These are phyloP conservation scores for Penicillium brasilianum DNA, from an alignment of 2,329 filamentous ascomycete species.

Conservation along the genomic window DNA sequence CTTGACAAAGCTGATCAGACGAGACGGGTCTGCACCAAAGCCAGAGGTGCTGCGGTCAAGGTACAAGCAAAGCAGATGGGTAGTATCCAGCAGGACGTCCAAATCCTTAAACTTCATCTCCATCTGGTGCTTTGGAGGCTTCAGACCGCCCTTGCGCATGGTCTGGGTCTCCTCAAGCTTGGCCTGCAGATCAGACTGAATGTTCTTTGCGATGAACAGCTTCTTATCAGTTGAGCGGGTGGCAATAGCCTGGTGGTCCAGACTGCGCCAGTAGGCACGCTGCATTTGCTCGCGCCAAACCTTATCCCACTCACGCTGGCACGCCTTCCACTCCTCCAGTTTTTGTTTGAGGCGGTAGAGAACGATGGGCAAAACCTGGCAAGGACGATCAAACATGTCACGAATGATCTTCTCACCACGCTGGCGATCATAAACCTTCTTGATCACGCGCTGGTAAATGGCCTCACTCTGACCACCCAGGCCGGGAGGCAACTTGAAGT, in stretches of 20 bases:
- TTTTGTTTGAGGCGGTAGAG: constrained; percentile 92
- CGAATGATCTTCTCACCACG: constrained; percentile 83
- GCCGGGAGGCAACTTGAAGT: constrained; percentile 79
- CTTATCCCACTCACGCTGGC: constrained; percentile 97
- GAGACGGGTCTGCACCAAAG: constrained; percentile 68
- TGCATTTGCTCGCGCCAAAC: constrained; percentile 97
- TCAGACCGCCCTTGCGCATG: constrained; percentile 65
- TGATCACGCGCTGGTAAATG: constrained; percentile 95
- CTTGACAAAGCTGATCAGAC: constrained; percentile 76
- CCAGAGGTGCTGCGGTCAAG: constrained; percentile 56
- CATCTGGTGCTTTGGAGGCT: constrained; percentile 72
- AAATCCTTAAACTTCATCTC: constrained; percentile 74
- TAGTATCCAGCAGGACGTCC: constrained; percentile 64
- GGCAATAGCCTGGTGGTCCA: constrained; percentile 94
- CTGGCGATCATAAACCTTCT: constrained; percentile 92
- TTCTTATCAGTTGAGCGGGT: constrained; percentile 90
- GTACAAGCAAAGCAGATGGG: constrained; percentile 54
- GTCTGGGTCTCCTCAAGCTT: constrained; percentile 90
- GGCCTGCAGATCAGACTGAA: constrained; percentile 88
- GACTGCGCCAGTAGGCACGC: constrained; percentile 90
- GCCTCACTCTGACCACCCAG: constrained; percentile 93
- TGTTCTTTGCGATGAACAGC: constrained; percentile 84
- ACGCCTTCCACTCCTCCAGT: constrained; percentile 96
- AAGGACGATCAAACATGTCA: constrained; percentile 83
- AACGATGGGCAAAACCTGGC: constrained; percentile 85